Evolutionary conservation across 2,329 filamentous ascomycete species (phyloP), one percentile per base, ranked within the genome.

Genomic region (Cryphonectria parasitica): DNA sequence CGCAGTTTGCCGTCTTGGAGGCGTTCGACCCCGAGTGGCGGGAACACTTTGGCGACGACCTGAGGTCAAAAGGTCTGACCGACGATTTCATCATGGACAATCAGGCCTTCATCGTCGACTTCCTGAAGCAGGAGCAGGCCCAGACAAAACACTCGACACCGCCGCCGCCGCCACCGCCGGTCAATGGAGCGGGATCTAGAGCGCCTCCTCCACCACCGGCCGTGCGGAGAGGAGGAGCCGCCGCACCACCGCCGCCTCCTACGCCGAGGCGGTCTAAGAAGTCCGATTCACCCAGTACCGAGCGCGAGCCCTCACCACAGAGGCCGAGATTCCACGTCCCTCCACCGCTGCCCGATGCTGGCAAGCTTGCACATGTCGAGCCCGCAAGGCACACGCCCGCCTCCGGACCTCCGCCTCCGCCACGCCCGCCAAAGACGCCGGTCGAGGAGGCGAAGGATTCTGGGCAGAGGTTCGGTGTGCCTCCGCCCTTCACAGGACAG

Each of bases 341-440:
- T 62, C 96, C 96, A 45, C 93, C 95, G 2, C 82, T 98, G 71
- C 89, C 93, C 69, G 95, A 97, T 79, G 96, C 96, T 70, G 96
- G 96, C 52, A 97, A 93, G 80, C 96, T 89, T 78, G 94, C 92
- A 3, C 86, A 90, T 81, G 81, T 69, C 78, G 87, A 79, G 75
- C 83, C 77, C 80, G 85, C 77, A 78, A 83, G 75, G 77, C 81
- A 78, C 19, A 77, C 75, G 69, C 85, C 84, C 13, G 84, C 84
- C 64, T 84, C 89, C 41, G 90, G 87, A 1, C 91, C 91, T 39
- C 88, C 90, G 34, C 90, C 91, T 52, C 91, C 91, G 15, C 90
- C 89, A 19, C 83, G 89, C 70, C 91, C 91, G 15, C 87, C 90
- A 4, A 93, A 94, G 80, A 90, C 89, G 10, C 87, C 92, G 1